Evolutionary conservation across 2,329 filamentous ascomycete genomes (phyloP).

Genomic region (Acarospora socialis): DNA sequence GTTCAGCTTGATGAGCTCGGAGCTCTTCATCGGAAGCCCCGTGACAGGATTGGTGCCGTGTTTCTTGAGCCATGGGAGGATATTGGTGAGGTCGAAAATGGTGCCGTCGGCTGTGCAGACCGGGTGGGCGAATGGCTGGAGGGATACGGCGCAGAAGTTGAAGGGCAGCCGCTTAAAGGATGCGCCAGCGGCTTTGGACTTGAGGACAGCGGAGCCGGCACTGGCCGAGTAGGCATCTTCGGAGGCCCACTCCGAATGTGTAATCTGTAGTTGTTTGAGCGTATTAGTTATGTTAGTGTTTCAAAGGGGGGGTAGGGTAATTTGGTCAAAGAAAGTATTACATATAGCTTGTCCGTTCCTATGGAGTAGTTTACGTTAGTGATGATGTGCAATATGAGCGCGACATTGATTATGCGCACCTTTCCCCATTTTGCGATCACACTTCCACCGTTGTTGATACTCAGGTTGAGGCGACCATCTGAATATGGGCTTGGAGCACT

Average conservation of each 20-base stretch:
- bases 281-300: constrained; percentile 8
- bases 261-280: too few relatives aligned
- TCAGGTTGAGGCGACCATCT: too few relatives aligned
- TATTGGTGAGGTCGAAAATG: constrained; percentile 91
- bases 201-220: constrained; percentile 51
- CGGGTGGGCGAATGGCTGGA: constrained; percentile 88
- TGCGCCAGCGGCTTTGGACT: constrained; percentile 38
- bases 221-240: constrained; percentile 77
- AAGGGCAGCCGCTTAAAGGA: constrained; percentile 83
- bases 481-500: too few relatives aligned
- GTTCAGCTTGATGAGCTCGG: constrained; percentile 78
- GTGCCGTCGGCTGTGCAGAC: constrained; percentile 80
- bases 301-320: constrained; percentile 27
- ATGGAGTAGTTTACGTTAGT: too few relatives aligned
- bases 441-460: too few relatives aligned
- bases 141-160: constrained; percentile 92
- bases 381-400: too few relatives aligned
- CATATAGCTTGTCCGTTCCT: constrained; percentile 15
- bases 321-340: constrained; percentile 24
- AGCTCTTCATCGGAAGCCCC: constrained; percentile 60
- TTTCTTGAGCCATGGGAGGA: constrained; percentile 85
- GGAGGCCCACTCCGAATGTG: constrained; percentile 94
- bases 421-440: constrained; percentile 10
- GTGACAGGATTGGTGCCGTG: constrained; percentile 85
- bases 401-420: too few relatives aligned